Evolutionary conservation across 257 asterid species (phyloP), one percentile per base, ranked within the genome.

Genomic region (Plantago ovata): DNA sequence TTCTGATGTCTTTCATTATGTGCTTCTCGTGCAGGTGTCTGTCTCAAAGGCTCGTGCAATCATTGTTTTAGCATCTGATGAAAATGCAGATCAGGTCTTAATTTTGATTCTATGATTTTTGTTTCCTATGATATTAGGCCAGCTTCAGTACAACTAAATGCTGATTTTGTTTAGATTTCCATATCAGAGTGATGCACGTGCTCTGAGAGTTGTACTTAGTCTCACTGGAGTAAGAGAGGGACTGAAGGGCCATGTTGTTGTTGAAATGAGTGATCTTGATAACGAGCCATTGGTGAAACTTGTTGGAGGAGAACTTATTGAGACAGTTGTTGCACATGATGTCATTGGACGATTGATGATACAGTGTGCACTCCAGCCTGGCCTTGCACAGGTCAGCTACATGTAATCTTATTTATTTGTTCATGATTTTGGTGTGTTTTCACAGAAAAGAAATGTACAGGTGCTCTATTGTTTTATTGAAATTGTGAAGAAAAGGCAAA

Each of bases 331-430:
- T 49, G 98, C 98, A 2, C 96, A 91, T 78, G 98, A 91, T 71
- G 98, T 91, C 69, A 91, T 91, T 71, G 98, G 98, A 50, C 83
- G 98, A 69, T 71, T 91, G 79, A 91, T 91, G 98, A 87, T 91
- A 81, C 96, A 84, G 65, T 91, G 98, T 70, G 98, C 98, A 73
- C 94, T 91, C 55, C 98, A 91, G 80, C 98, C 98, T 70, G 98
- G 98, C 71, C 98, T 91, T 72, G 98, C 98, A 16, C 98, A 83
- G 98, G 98, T 91, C 61, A 58, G 77, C 69, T 45, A 22, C 73
- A 28, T 58, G 59, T 58, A 22, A 20, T 73, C 58, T 56, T 23
- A 18, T 58, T 18, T 43, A 40, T 59, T 45, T 33, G 43, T 20
- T 38, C 51, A 40, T 56, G 24, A 44, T 50, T 58, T 48, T 64